Evolutionary conservation across 805 yeast genomes (phyloP).

Genomic region (Geotrichum ghanense): DNA sequence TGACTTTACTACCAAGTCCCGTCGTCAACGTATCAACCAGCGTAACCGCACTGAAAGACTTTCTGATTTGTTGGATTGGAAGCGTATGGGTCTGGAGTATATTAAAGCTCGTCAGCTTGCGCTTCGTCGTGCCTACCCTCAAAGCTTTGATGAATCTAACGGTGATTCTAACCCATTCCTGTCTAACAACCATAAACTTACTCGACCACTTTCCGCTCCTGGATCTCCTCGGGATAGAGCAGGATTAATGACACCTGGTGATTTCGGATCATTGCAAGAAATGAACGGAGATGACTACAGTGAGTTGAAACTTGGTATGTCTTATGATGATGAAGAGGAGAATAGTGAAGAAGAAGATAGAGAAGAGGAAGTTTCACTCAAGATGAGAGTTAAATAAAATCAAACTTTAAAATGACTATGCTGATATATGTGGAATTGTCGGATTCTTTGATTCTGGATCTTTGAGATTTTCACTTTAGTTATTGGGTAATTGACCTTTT

Average conservation of each 20-base stretch:
- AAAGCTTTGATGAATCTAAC: constrained; percentile 40
- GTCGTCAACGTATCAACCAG: constrained; percentile 96
- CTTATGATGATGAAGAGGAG: not conserved
- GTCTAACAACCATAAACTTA: constrained; percentile 39
- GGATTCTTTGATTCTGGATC: too few species aligned
- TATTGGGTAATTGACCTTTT: too few species aligned
- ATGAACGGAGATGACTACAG: constrained; percentile 62
- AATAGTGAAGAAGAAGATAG: not conserved
- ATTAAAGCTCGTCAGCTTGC: constrained; percentile 90
- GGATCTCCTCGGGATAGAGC: constrained; percentile 80
- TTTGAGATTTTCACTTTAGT: too few species aligned
- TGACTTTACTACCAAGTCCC: constrained; percentile 75
- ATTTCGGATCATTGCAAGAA: constrained; percentile 91
- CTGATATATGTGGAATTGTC: too few species aligned
- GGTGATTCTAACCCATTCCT: constrained; percentile 22
- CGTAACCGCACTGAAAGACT: constrained; percentile 93
- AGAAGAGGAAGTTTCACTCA: not conserved
- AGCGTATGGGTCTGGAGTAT: constrained; percentile 94
- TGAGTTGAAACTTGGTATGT: not conserved
- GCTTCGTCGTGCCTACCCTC: constrained; percentile 88
- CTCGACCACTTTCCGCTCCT: constrained; percentile 92
- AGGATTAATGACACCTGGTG: constrained; percentile 93
- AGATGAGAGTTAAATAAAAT: not conserved
- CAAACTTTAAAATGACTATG: not conserved
- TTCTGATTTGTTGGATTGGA: constrained; percentile 91